Evolutionary conservation across 208 protist genomes (phyloP), one percentile per base, ranked within the genome.

Genomic region (Wallacemonas sp.): DNA sequence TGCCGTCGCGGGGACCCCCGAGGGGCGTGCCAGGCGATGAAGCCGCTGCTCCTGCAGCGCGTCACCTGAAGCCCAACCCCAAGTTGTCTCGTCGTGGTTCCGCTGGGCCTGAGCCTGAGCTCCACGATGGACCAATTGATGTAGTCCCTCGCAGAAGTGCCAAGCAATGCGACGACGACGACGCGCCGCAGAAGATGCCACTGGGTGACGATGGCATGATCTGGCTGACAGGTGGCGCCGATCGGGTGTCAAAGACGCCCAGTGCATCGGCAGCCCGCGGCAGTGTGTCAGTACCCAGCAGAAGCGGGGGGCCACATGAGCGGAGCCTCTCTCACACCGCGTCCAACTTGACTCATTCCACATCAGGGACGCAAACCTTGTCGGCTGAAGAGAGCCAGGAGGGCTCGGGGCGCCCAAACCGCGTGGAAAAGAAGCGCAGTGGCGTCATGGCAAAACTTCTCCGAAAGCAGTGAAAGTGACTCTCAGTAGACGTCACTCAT

Each of bases 201-300:
- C 36, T 41, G 9, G 36, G 9, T 14, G 36, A 41, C 36, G 14
- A 14, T 5, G 54, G 59, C 30, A 30, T 70, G 5, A 45, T 70
- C n/a, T 70, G 65, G 65, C 19, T 70, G 27, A 62, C 65, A 8
- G 65, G 54, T 3, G 65, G 39, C 34, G 26, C 26, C 11, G 65
- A 28, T 17, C 28, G 33, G 42, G 65, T 70, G 0, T 26, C 17
- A 5, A 33, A 45, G 19, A 31, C n/a, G 31, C 4, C 54, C 2
- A 21, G 54, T 22, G n/a, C 54, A 24, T 47, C 41, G 8, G 51
- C 30, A 14, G 17, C 24, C 4, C 31, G 30, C 9, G 3, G 30
- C 9, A 5, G 30, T 31, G 6, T 31, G 51, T 4, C 9, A 3
- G 24, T 26, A 14, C 9, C 28, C 15, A 3, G 30, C 5, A 58